Evolutionary conservation across 257 asterid genomes (phyloP), one percentile per base, ranked within the genome.

Genomic region (Jacaranda mimosifolia): DNA sequence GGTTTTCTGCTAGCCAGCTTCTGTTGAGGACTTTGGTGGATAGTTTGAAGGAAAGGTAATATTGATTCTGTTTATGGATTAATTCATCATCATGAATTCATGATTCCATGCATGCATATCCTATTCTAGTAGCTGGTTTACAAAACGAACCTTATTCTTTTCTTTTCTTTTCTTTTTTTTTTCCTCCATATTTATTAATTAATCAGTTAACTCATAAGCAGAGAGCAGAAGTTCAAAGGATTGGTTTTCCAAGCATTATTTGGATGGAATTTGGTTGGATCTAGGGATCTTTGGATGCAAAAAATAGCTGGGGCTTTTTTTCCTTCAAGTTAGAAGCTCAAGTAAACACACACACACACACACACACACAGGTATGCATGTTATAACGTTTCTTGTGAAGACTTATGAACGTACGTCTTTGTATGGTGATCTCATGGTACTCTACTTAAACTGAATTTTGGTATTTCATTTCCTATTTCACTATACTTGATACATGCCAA

Each of bases 11-110:
- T 26, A 26, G 32, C n/a, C 21, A 59, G 60, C 60, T 55, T 10
- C 51, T 10, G 3, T 45, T 45, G 13, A 45, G 60, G 60, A 9
- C 19, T 55, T 55, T n/a, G 60, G 60, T 55, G 4, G 14, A 32
- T 69, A 5, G 12, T n/a, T 49, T 45, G 36, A 43, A 68, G 12
- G 19, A 7, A 35, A 26, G 72, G 79, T 74, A 49, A n/a, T 35
- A 1, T 42, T 43, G 4, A 12, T 73, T 63, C 36, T 7, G 21
- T n/a, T 38, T 35, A 6, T 53, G 14, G 32, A 26, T 26, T 26
- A 36, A 57, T 40, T 56, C 32, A 18, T 38, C 40, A 26, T 18
- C 7, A 12, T n/a, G n/a, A n/a, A n/a, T n/a, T n/a, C n/a, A n/a
- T 42, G 9, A 4, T 42, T 42, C 46, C 7, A 42, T 5, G 4